phyloP scores from a whole-genome alignment of 495 filamentous ascomycete genomes.

The Podospora fimiseda region DNA sequence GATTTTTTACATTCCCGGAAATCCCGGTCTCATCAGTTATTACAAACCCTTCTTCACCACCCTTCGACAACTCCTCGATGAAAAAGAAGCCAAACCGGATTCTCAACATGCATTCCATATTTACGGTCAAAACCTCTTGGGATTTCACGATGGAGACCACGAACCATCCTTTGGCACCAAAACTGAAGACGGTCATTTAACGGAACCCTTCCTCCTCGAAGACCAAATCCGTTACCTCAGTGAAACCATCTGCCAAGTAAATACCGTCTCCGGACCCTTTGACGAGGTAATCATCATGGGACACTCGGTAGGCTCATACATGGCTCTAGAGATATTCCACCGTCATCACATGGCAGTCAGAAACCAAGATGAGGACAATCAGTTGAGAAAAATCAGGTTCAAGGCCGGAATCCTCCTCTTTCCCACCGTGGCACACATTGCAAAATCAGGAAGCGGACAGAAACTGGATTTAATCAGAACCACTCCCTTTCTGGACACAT shows the following conservation, averaged over 20 bases:
- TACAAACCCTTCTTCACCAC: slow-evolving; percentile 62
- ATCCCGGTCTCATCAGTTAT: slow-evolving; percentile 79
- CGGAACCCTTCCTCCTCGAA: slow-evolving; percentile 47
- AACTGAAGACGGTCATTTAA: neutral
- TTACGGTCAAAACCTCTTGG: slow-evolving; percentile 64
- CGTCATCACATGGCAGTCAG: slow-evolving; percentile 23
- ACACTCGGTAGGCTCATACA: slow-evolving; percentile 76
- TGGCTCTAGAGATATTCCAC: slow-evolving; percentile 65
- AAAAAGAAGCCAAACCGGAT: slow-evolving; percentile 9
- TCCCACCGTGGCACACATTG: slow-evolving; percentile 71
- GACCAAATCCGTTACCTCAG: slow-evolving; percentile 54
- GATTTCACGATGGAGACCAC: slow-evolving; percentile 56
- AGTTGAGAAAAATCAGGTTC: slow-evolving; percentile 14
- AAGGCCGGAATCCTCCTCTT: slow-evolving; percentile 63
- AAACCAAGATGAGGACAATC: too few species aligned
- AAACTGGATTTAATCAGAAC: slow-evolving; percentile 47
- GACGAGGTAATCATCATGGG: slow-evolving; percentile 68
- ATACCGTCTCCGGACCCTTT: slow-evolving; percentile 16
- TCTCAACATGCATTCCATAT: slow-evolving; percentile 42
- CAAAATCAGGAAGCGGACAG: slow-evolving; percentile 55
- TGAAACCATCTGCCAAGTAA: slow-evolving; percentile 27
- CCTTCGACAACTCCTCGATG: slow-evolving; percentile 33
- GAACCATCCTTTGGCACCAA: slow-evolving; percentile 29
- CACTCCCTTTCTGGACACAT: slow-evolving; percentile 49
- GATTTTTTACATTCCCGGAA: slow-evolving; percentile 70